Evolutionary conservation across 1,284 basidiomycete genomes (phyloP).

Genomic region (Ustilago bromivora): DNA sequence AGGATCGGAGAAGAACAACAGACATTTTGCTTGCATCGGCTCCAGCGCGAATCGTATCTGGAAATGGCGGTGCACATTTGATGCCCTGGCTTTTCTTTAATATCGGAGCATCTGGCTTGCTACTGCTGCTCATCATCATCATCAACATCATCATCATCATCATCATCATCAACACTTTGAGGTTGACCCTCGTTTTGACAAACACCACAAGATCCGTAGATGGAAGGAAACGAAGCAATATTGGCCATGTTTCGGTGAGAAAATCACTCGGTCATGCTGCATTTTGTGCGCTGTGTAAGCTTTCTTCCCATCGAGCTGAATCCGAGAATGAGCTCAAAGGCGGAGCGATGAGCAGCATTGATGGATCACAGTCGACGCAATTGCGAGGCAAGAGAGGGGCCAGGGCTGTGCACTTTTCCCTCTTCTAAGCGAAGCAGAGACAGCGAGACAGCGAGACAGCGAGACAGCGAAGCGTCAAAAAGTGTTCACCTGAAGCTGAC

Average conservation of each 20-base stretch:
- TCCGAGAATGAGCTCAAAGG: no score
- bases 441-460: no score
- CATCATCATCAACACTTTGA: neutral
- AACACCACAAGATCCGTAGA: neutral
- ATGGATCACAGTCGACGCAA: no score
- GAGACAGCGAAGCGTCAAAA: no score
- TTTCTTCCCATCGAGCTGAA: neutral
- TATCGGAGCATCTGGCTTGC: neutral
- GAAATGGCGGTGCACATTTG: neutral
- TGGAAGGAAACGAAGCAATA: no score
- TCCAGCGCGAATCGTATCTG: neutral
- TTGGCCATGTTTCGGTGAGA: slow-evolving; percentile 2
- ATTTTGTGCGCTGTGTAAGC: slow-evolving; percentile 2
- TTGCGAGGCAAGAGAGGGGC: no score
- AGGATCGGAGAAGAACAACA: no score
- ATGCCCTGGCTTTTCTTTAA: neutral
- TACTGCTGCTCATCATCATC: neutral
- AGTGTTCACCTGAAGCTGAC: no score
- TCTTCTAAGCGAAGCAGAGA: no score
- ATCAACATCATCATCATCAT: neutral
- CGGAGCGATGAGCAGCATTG: no score
- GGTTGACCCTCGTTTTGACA: neutral
- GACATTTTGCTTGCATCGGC: no score
- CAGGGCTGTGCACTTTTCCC: no score
- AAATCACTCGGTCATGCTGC: neutral